These are phyloP conservation scores for Cupressus sempervirens DNA, from an alignment of 75 land plant genomes.

Conservation along the genomic window DNA sequence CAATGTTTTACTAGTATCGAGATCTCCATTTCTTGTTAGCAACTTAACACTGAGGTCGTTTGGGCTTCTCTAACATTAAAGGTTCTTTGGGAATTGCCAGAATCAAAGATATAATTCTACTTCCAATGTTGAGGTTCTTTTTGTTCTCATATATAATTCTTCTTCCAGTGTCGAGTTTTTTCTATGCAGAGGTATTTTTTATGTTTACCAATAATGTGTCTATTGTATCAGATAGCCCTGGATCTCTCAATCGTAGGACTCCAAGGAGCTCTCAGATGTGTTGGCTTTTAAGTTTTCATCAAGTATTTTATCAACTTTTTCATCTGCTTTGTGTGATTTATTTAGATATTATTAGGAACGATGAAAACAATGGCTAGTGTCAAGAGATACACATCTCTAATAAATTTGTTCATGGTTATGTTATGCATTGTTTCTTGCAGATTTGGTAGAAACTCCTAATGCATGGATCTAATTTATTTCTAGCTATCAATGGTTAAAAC, in stretches of 20 bases:
- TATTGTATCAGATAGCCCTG: neutral
- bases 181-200: neutral
- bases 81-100: neutral
- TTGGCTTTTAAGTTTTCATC: neutral
- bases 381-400: neutral
- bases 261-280: neutral
- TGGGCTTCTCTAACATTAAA: neutral
- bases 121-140: neutral
- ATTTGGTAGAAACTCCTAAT: neutral
- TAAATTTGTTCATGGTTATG: neutral
- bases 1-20: neutral
- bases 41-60: neutral
- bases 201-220: neutral
- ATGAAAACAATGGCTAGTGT: neutral
- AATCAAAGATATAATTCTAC: neutral
- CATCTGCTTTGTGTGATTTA: neutral
- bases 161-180: neutral
- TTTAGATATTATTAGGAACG: neutral
- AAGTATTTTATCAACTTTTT: neutral
- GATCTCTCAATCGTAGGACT: neutral
- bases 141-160: neutral
- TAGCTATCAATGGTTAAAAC: neutral
- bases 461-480: neutral
- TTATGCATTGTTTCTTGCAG: neutral
- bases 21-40: neutral